Percentiles rank a stretch among this genome's conserved stretches.
Conservation (phyloP, 148 eudicot species). For the Amaranthus palmeri region DNA sequence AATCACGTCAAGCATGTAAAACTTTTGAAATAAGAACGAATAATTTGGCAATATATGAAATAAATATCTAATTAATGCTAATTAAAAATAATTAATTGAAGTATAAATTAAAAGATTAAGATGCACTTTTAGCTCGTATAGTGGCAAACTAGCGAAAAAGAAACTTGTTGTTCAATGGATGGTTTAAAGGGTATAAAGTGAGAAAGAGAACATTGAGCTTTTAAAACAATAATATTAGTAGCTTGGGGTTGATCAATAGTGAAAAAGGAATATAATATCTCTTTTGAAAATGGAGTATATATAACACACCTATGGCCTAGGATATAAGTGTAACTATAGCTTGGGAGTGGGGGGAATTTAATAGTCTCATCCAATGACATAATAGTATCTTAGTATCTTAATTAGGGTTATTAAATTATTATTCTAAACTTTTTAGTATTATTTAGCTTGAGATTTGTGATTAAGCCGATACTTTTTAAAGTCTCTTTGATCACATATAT, state of each 20-base stretch:
- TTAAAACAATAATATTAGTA: background rate
- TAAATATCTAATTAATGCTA: too few relatives aligned
- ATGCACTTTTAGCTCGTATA: slow-evolving; percentile 8
- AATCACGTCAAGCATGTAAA: background rate
- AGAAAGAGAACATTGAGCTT: background rate
- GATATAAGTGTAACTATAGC: background rate
- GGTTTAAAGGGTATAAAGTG: slow-evolving; percentile 15
- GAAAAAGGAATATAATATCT: slow-evolving; percentile 11
- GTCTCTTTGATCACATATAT: too few relatives aligned
- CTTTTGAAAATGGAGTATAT: slow-evolving; percentile 2
- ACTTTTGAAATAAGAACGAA: background rate
- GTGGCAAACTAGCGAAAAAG: slow-evolving; percentile 7
- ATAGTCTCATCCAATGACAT: background rate
- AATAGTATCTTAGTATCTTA: background rate
- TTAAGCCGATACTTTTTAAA: too few relatives aligned
- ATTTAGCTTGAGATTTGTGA: too few relatives aligned
- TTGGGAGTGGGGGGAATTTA: background rate
- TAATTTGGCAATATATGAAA: background rate
- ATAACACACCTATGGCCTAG: background rate
- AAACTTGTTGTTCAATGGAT: slow-evolving; percentile 6
- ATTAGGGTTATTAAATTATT: background rate
- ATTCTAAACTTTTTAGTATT: background rate
- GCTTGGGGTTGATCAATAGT: background rate
- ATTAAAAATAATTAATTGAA: background rate
- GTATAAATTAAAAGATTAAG: background rate